phyloP scores from a whole-genome alignment of 129 eudicot species.

The Artemisia annua region DNA sequence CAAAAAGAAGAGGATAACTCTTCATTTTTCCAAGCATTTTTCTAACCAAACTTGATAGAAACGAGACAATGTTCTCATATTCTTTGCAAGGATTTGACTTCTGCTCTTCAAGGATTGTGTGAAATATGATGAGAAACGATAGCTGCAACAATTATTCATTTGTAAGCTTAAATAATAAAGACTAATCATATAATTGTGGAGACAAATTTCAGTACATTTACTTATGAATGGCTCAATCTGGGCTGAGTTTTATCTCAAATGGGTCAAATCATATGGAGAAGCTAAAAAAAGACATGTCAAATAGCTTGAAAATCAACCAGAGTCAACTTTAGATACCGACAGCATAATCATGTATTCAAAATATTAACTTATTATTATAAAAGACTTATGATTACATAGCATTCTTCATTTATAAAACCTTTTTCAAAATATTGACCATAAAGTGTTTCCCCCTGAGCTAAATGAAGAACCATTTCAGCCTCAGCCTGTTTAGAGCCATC shows the following conservation, averaged over 20 bases:
- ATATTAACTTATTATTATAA: too few species aligned
- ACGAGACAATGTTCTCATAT: conserved; percentile 58
- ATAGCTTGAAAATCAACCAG: neutral
- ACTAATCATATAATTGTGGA: neutral
- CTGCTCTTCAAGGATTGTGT: conserved; percentile 82
- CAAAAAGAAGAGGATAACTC: conserved; percentile 82
- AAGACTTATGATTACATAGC: too few species aligned
- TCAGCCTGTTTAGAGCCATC: too few species aligned
- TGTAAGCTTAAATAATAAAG: conserved; percentile 13
- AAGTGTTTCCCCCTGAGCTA: too few species aligned
- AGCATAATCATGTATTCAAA: too few species aligned
- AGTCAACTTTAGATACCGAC: too few species aligned
- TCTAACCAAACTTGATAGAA: conserved; percentile 71
- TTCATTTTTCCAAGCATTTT: conserved; percentile 91
- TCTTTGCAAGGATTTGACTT: conserved; percentile 69
- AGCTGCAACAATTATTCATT: conserved; percentile 51
- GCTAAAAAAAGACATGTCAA: neutral
- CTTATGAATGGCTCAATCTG: neutral
- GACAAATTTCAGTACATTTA: neutral
- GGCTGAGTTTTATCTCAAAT: neutral
- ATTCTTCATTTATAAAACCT: too few species aligned
- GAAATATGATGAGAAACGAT: conserved; percentile 70
- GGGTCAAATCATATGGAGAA: too few species aligned
- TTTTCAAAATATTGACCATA: too few species aligned
- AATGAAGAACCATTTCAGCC: too few species aligned